phyloP scores from a whole-genome alignment of 176 grass and related monocot species.

The Elaeis guineensis region DNA sequence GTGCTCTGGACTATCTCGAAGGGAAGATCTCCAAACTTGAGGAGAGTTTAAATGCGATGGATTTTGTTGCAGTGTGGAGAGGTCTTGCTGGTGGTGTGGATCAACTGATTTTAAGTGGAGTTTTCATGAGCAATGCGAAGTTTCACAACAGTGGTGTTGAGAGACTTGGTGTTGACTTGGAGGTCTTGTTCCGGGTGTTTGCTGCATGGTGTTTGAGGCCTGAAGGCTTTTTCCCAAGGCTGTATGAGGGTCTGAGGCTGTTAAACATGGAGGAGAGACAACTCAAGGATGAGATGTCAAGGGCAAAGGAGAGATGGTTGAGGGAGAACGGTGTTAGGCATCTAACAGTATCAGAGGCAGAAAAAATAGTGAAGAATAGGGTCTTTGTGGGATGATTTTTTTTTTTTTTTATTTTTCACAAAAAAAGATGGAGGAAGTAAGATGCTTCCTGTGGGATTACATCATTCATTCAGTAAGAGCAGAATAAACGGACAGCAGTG shows the following conservation, averaged over 20 bases:
- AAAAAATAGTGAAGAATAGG: conserved; percentile 55
- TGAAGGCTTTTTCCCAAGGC: conserved; percentile 65
- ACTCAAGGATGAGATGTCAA: conserved; percentile 28
- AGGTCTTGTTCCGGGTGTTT: conserved; percentile 58
- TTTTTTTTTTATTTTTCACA: no score
- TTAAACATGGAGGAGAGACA: conserved; percentile 40
- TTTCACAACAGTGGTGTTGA: conserved; percentile 48
- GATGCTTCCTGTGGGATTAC: conserved; percentile 14
- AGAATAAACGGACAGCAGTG: no score
- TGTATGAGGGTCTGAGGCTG: conserved; percentile 53
- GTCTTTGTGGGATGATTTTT: conserved; percentile 33
- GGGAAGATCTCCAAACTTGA: conserved; percentile 61
- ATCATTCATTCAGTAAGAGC: no score
- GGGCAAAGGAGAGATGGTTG: conserved; percentile 33
- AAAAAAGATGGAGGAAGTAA: no score
- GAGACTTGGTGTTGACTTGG: conserved; percentile 47
- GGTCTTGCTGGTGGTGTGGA: conserved; percentile 53
- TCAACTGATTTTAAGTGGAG: conserved; percentile 47
- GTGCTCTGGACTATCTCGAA: conserved; percentile 66
- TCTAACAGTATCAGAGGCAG: conserved; percentile 38
- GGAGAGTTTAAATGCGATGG: conserved; percentile 38
- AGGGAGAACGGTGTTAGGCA: conserved; percentile 52
- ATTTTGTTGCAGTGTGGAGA: conserved; percentile 78
- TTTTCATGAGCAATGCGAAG: conserved; percentile 48
- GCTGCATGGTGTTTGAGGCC: conserved; percentile 88